Conservation (phyloP, 2,329 filamentous ascomycete species). For the Botrytis deweyae region DNA sequence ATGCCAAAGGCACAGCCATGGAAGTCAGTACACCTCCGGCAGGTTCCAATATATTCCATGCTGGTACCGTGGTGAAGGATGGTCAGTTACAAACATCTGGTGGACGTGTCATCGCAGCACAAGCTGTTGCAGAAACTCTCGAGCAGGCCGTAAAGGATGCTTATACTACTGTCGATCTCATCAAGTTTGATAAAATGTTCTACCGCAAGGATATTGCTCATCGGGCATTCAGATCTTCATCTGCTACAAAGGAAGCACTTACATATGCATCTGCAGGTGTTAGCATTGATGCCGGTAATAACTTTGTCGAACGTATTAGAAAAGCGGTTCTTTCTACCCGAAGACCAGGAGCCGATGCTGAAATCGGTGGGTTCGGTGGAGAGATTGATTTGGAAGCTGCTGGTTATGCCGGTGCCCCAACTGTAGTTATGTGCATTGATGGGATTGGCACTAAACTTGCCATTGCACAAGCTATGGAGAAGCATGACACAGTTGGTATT, state of each 20-base stretch:
- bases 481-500: constrained; percentile 93
- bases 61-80: constrained; percentile 71
- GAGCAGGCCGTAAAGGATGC: constrained; percentile 81
- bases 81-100: constrained; percentile 72
- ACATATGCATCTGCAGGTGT: constrained; percentile 95
- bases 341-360: constrained; percentile 82
- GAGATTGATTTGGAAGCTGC: constrained; percentile 75
- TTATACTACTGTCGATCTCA: constrained; percentile 78
- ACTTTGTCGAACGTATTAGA: constrained; percentile 90
- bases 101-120: constrained; percentile 91
- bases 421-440: constrained; percentile 91
- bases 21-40: constrained; percentile 47
- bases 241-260: constrained; percentile 51
- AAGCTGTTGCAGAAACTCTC: constrained; percentile 72
- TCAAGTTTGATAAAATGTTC: constrained; percentile 59
- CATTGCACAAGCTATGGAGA: constrained; percentile 84
- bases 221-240: constrained; percentile 58
- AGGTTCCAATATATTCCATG: constrained; percentile 82
- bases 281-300: constrained; percentile 90
- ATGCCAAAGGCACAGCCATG: constrained; percentile 73
- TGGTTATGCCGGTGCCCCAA: constrained; percentile 71
- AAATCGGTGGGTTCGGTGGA: constrained; percentile 85
- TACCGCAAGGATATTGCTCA: constrained; percentile 90
- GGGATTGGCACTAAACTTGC: constrained; percentile 96
- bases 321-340: constrained; percentile 80